Evolutionary conservation across 2,329 filamentous ascomycete species (phyloP).

Genomic region (Talaromyces sp.): DNA sequence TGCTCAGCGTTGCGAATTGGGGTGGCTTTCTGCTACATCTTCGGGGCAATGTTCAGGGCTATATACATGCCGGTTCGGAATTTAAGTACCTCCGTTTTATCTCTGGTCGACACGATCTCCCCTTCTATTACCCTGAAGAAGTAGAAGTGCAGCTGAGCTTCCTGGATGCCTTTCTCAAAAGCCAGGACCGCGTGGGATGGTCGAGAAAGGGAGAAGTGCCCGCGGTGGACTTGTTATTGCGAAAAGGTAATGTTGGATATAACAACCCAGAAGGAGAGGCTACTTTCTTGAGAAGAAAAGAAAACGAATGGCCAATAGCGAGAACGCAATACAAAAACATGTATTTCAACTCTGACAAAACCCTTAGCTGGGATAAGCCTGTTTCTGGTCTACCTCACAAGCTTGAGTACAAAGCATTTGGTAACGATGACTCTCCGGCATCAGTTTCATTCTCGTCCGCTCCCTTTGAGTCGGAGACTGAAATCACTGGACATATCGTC

Average conservation of each 20-base stretch:
- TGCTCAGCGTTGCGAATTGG: not conserved
- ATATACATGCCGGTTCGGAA: not conserved
- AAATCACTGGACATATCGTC: constrained; percentile 63
- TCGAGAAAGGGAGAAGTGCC: constrained; percentile 48
- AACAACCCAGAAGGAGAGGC: constrained; percentile 59
- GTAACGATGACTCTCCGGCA: constrained; percentile 49
- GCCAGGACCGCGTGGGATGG: constrained; percentile 48
- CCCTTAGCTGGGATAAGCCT: not conserved
- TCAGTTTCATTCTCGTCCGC: constrained; percentile 52
- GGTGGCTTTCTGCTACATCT: not conserved
- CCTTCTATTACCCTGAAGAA: constrained; percentile 65
- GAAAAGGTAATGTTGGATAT: constrained; percentile 62
- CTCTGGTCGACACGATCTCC: constrained; percentile 63
- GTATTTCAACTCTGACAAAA: not conserved
- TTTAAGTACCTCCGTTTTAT: constrained; percentile 58
- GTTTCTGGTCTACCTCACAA: constrained; percentile 23
- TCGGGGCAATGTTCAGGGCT: not conserved
- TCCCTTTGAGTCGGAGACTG: constrained; percentile 26
- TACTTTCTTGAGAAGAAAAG: constrained; percentile 49
- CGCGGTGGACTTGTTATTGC: constrained; percentile 54
- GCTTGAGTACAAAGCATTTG: constrained; percentile 55
- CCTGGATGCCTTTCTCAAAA: constrained; percentile 65
- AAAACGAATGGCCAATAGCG: constrained; percentile 62
- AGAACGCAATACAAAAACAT: constrained; percentile 55
- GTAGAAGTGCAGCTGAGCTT: constrained; percentile 63